A percentile compares a stretch with the other conserved stretches of the same genome.
Evolutionary conservation across 139 green algal genomes (phyloP).

Genomic region (Chlamydomonas eustigma): DNA sequence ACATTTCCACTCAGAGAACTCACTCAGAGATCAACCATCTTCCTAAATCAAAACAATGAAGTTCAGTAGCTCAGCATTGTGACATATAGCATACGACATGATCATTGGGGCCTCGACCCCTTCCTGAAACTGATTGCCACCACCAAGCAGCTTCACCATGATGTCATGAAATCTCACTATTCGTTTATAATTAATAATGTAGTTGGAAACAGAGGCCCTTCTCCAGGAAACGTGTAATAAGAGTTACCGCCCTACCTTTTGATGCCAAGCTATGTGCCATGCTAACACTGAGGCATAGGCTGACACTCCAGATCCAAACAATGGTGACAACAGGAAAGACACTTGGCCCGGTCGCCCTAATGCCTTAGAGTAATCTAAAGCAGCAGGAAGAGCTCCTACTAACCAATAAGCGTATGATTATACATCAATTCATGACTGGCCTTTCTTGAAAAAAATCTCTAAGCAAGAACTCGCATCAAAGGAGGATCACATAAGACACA

Average conservation of each 20-base stretch:
- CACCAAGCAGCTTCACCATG: too few species aligned
- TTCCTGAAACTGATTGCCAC: not conserved
- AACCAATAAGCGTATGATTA: not conserved
- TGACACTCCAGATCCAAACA: not conserved
- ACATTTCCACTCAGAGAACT: too few species aligned
- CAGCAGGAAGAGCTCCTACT: not conserved
- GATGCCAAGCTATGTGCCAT: not conserved
- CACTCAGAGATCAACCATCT: too few species aligned
- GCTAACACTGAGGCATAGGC: not conserved
- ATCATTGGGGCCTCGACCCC: not conserved
- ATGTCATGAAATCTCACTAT: too few species aligned
- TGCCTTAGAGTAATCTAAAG: not conserved
- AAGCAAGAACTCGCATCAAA: not conserved
- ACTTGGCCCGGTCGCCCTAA: not conserved
- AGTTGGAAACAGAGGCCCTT: too few species aligned
- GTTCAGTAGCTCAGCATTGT: not conserved
- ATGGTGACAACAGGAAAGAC: not conserved
- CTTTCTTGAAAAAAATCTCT: too few species aligned
- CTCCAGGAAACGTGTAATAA: too few species aligned
- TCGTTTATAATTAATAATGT: too few species aligned
- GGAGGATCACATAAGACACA: not conserved
- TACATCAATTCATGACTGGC: not conserved
- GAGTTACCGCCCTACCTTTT: not conserved
- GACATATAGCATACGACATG: not conserved
- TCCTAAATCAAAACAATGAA: not conserved